Conservation (phyloP, 2,329 filamentous ascomycete species). For the Alternaria sp. region DNA sequence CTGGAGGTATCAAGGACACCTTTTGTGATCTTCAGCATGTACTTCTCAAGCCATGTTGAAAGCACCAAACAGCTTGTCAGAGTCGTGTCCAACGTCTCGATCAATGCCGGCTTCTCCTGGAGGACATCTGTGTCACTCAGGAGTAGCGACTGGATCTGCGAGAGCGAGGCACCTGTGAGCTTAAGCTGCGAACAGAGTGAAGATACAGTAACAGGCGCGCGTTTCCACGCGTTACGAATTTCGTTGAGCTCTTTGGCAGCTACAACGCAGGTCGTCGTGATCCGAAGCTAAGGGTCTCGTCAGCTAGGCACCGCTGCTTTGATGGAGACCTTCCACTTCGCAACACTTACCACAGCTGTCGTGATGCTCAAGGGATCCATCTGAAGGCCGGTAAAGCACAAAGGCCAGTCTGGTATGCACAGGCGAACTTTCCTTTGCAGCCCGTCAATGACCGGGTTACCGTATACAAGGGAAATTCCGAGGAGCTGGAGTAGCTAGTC, state of each 20-base stretch:
- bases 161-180: background rate
- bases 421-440: too few relatives aligned
- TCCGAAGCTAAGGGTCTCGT: background rate
- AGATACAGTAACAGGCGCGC: background rate
- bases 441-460: background rate
- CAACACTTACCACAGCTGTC: background rate
- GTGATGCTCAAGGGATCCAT: background rate
- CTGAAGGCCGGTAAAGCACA: background rate
- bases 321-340: too few relatives aligned
- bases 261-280: background rate
- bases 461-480: background rate
- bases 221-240: background rate
- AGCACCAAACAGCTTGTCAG: background rate
- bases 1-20: background rate
- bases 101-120: background rate
- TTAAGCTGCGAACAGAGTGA: background rate
- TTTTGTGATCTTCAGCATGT: background rate
- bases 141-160: background rate
- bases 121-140: background rate
- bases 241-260: background rate
- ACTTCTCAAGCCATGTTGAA: background rate
- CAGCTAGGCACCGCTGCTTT: too few relatives aligned
- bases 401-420: too few relatives aligned
- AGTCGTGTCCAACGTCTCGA: background rate
- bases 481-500: too few relatives aligned